Conservation (phyloP, 129 eudicot genomes). For the Smallanthus sonchifolius region DNA sequence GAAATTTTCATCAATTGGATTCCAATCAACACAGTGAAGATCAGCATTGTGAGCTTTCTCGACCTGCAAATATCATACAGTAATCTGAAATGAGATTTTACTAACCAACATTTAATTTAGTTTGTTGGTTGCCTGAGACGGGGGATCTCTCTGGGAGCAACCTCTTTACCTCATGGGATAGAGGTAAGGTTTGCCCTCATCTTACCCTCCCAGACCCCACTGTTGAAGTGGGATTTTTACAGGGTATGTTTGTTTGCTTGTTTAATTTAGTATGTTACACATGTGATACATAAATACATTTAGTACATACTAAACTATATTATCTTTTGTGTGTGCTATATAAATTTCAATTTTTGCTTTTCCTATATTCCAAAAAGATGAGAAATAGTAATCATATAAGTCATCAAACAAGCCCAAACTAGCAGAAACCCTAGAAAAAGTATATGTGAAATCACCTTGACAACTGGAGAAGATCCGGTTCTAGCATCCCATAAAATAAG, state of each 20-base stretch:
- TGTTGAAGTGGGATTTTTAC: no score
- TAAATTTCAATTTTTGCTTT: neutral
- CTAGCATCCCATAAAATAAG: conserved; percentile 94
- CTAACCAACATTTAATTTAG: neutral
- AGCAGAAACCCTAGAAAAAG: neutral
- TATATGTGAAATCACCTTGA: conserved; percentile 53
- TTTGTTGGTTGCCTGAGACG: neutral
- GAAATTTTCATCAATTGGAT: conserved; percentile 64
- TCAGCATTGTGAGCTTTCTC: conserved; percentile 93
- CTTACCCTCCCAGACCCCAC: no score
- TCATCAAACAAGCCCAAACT: neutral
- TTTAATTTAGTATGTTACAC: neutral
- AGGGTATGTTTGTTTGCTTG: no score
- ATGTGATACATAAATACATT: neutral
- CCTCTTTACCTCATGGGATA: no score
- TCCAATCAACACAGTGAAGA: conserved; percentile 97
- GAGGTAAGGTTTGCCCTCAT: no score
- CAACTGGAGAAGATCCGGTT: conserved; percentile 63
- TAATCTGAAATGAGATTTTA: neutral
- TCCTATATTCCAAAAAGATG: neutral
- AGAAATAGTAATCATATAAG: neutral
- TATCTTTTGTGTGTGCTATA: neutral
- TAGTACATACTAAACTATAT: neutral
- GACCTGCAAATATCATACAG: conserved; percentile 39
- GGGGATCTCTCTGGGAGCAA: no score